Conservation (phyloP, 768 basidiomycete species). For the Lentinula detonsa region DNA sequence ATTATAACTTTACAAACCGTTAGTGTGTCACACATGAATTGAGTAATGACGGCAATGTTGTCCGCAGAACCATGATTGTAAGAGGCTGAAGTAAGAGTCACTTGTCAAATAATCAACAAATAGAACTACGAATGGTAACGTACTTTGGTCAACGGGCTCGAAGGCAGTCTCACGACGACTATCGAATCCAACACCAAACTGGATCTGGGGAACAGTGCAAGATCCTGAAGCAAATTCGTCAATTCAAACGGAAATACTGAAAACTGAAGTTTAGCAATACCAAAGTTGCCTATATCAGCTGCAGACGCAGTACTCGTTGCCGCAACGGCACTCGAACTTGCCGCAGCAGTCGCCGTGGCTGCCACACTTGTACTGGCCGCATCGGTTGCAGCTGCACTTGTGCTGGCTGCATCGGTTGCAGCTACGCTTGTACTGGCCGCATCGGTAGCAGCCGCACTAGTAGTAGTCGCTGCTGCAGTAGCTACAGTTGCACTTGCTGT, state of each 20-base stretch:
- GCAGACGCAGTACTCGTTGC: constrained; percentile 14
- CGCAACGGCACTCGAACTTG: constrained; percentile 18
- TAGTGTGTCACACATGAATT: constrained; percentile 49
- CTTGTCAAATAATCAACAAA: background rate
- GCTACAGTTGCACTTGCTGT: constrained; percentile 20
- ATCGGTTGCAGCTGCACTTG: constrained; percentile 16
- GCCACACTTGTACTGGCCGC: constrained; percentile 19
- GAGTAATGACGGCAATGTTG: constrained; percentile 48
- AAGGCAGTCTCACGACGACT: constrained; percentile 54
- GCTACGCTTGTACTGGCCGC: constrained; percentile 22
- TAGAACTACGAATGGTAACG: constrained; percentile 3
- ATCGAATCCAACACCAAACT: constrained; percentile 55
- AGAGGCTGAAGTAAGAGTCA: constrained; percentile 20
- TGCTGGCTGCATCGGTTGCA: background rate
- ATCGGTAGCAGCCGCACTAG: constrained; percentile 13
- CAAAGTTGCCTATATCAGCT: constrained; percentile 17
- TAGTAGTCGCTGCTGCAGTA: constrained; percentile 17
- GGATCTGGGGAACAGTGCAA: constrained; percentile 51
- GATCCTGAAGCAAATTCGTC: constrained; percentile 28
- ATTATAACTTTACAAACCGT: constrained; percentile 8
- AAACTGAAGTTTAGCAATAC: constrained; percentile 22
- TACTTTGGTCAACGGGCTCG: constrained; percentile 44
- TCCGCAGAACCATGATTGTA: constrained; percentile 53
- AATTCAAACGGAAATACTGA: background rate
- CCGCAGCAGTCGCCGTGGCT: constrained; percentile 13